These are phyloP conservation scores for Saussurea involucrata DNA, from an alignment of 129 eudicot genomes.

Conservation along the genomic window DNA sequence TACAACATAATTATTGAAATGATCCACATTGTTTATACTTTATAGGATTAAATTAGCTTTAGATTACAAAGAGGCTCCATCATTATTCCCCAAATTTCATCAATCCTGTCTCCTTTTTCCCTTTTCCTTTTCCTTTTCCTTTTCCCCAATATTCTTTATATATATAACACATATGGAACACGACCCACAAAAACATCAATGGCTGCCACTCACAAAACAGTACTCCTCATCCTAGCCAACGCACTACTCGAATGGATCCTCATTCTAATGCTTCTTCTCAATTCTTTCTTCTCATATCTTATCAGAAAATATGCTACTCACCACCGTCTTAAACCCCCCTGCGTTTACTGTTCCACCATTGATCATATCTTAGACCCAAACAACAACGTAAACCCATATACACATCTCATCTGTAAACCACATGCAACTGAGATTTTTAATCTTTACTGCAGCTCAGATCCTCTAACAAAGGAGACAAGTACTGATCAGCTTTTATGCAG, in stretches of 20 bases:
- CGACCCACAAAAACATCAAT: slow-evolving; percentile 26
- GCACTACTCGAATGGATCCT: slow-evolving; percentile 51
- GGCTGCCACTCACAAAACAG: slow-evolving; percentile 38
- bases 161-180: slow-evolving; percentile 20
- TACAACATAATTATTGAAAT: too few relatives aligned
- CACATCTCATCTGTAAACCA: slow-evolving; percentile 36
- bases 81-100: slow-evolving; percentile 38
- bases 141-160: neutral
- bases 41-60: too few relatives aligned
- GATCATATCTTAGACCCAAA: slow-evolving; percentile 44
- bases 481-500: neutral
- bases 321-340: slow-evolving; percentile 47
- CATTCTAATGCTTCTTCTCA: slow-evolving; percentile 44
- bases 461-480: slow-evolving; percentile 3
- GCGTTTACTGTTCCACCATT: slow-evolving; percentile 44
- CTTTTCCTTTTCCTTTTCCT: neutral
- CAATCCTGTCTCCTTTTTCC: slow-evolving; percentile 31
- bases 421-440: slow-evolving; percentile 39
- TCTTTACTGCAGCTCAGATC: slow-evolving; percentile 11
- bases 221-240: slow-evolving; percentile 27
- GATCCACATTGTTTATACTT: too few relatives aligned
- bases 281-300: slow-evolving; percentile 41
- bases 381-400: slow-evolving; percentile 15
- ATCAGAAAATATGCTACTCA: slow-evolving; percentile 38
- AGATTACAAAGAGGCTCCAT: neutral